phyloP scores from a whole-genome alignment of 2,329 filamentous ascomycete genomes.

The Pseudonectria buxi region DNA sequence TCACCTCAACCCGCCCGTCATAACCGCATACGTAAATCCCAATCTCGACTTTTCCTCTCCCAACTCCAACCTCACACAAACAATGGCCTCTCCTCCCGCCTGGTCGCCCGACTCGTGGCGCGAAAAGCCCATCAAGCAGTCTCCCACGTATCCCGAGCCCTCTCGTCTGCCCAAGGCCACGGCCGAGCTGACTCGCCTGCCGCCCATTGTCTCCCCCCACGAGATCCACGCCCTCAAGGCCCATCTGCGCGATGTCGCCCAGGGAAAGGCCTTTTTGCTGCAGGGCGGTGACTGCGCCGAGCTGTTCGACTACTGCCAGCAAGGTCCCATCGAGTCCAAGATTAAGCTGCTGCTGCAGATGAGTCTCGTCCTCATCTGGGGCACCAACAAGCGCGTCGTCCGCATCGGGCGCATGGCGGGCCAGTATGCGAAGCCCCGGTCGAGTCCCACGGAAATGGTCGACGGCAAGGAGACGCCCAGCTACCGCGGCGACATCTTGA shows the following conservation, averaged over 20 bases:
- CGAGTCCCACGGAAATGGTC: conserved; percentile 76
- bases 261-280: conserved; percentile 85
- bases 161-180: conserved; percentile 53
- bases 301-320: conserved; percentile 92
- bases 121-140: conserved; percentile 71
- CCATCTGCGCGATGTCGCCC: conserved; percentile 75
- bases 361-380: conserved; percentile 93
- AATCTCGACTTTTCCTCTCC: too few species aligned
- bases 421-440: conserved; percentile 94
- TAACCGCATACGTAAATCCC: too few species aligned
- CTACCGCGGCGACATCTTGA: conserved; percentile 93
- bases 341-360: conserved; percentile 96
- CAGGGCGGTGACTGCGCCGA: conserved; percentile 97
- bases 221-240: conserved; percentile 77
- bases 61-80: neutral
- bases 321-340: conserved; percentile 86
- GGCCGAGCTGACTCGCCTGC: conserved; percentile 59
- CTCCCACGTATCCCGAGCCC: conserved; percentile 61
- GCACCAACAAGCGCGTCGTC: conserved; percentile 72
- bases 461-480: conserved; percentile 77
- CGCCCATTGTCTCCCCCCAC: conserved; percentile 70
- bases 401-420: conserved; percentile 94
- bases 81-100: conserved; percentile 9
- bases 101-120: conserved; percentile 67
- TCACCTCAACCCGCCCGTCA: too few species aligned